A percentile compares a stretch with the other conserved stretches of the same genome.
These are phyloP conservation scores for Melanogaster broomeanus DNA, from an alignment of 768 basidiomycete genomes.

Conservation along the genomic window DNA sequence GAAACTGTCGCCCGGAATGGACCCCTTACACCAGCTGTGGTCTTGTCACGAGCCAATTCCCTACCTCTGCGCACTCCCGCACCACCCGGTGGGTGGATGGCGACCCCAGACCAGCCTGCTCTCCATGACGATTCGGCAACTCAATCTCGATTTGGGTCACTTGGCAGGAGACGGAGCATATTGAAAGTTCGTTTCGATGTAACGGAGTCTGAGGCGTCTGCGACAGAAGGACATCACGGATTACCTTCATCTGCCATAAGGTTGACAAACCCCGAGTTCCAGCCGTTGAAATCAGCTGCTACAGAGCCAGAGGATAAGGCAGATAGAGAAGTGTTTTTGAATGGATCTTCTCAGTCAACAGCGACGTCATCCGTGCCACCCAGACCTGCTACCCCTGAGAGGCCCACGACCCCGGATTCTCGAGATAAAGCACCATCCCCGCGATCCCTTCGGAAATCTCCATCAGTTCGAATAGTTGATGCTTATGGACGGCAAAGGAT, in stretches of 20 bases:
- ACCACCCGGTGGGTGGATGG: slow-evolving; percentile 69
- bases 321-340: slow-evolving; percentile 1
- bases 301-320: slow-evolving; percentile 6
- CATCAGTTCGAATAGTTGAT: slow-evolving; percentile 66
- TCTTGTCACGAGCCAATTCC: slow-evolving; percentile 50
- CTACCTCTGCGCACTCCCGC: slow-evolving; percentile 59
- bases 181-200: slow-evolving; percentile 76
- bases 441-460: slow-evolving; percentile 46
- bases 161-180: slow-evolving; percentile 51
- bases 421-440: slow-evolving; percentile 28
- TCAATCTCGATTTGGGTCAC: slow-evolving; percentile 35
- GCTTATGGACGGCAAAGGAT: slow-evolving; percentile 60
- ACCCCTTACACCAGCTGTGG: slow-evolving; percentile 44
- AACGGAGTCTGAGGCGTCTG: slow-evolving; percentile 34
- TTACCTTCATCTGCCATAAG: slow-evolving; percentile 31
- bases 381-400: slow-evolving; percentile 23
- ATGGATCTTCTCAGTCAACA: slow-evolving; percentile 1
- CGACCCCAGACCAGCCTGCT: slow-evolving; percentile 48
- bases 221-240: slow-evolving; percentile 25
- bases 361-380: slow-evolving; percentile 2
- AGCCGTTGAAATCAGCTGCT: slow-evolving; percentile 2
- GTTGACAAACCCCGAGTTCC: slow-evolving; percentile 22
- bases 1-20: slow-evolving; percentile 18
- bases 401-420: slow-evolving; percentile 21
- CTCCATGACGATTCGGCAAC: slow-evolving; percentile 15